These are phyloP conservation scores for Trichoderma reesei DNA, from an alignment of 495 filamentous ascomycete species.

Conservation along the genomic window DNA sequence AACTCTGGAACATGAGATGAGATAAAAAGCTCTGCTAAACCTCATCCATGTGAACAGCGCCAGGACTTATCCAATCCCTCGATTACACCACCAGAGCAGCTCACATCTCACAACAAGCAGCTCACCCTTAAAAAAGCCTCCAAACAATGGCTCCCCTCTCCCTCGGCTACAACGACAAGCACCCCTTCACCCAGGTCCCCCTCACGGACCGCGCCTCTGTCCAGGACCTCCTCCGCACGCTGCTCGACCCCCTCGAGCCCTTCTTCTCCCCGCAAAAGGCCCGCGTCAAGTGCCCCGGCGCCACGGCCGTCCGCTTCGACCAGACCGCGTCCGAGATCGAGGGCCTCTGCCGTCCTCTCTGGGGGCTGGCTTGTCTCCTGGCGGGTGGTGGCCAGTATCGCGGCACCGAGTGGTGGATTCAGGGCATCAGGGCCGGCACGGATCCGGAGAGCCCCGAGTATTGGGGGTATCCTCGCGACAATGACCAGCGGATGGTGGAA, in stretches of 20 bases:
- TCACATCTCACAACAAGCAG: background rate
- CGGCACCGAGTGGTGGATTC: constrained; percentile 52
- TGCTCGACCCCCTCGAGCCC: constrained; percentile 53
- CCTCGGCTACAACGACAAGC: constrained; percentile 36
- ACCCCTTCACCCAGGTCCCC: constrained; percentile 41
- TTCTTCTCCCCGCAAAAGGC: constrained; percentile 52
- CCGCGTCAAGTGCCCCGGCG: constrained; percentile 50
- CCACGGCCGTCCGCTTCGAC: constrained; percentile 60
- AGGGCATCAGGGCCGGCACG: constrained; percentile 57
- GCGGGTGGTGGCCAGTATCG: constrained; percentile 55
- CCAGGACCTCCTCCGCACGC: constrained; percentile 45
- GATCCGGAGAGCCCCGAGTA: constrained; percentile 57
- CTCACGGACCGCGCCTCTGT: constrained; percentile 42
- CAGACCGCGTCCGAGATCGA: constrained; percentile 69
- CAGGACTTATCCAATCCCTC: background rate
- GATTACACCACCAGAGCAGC: background rate
- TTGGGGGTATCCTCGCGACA: constrained; percentile 63
- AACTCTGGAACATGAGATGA: no score
- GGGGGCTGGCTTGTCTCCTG: constrained; percentile 61
- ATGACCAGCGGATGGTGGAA: constrained; percentile 78
- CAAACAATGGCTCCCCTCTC: constrained; percentile 15
- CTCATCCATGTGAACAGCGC: background rate
- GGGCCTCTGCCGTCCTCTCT: constrained; percentile 63
- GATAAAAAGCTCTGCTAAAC: background rate
- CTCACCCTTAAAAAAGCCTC: background rate